These are phyloP conservation scores for Citrullus mucosospermus DNA, from an alignment of 306 rosid genomes.

Conservation along the genomic window DNA sequence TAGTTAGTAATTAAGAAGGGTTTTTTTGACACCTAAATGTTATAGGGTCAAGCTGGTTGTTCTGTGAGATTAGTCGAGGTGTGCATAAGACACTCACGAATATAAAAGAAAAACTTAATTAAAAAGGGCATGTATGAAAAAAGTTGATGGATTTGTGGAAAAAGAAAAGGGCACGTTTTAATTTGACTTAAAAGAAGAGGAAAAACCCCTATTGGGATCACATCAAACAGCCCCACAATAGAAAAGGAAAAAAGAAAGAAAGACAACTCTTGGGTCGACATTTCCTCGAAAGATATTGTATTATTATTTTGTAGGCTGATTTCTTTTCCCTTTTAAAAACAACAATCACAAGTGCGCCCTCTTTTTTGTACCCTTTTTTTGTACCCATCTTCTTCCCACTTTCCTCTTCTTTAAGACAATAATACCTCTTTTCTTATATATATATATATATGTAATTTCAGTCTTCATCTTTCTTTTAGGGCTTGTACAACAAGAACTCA, in stretches of 20 bases:
- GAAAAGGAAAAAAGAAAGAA: not conserved
- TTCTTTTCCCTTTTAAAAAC: not conserved
- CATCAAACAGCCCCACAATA: not conserved
- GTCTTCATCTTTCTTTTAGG: not conserved
- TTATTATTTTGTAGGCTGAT: not conserved
- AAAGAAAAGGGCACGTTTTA: not conserved
- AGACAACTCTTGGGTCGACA: not conserved
- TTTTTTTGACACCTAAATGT: too few relatives aligned
- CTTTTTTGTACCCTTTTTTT: not conserved
- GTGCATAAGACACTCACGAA: too few relatives aligned
- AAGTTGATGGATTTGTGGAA: constrained; percentile 1
- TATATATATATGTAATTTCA: not conserved
- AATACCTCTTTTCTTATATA: not conserved
- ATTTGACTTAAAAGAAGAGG: not conserved
- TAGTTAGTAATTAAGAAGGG: too few relatives aligned
- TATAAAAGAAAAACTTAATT: too few relatives aligned
- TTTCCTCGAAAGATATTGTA: not conserved
- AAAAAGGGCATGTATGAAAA: not conserved
- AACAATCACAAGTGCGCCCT: not conserved
- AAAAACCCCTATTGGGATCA: not conserved
- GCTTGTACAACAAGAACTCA: not conserved
- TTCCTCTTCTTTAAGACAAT: not conserved
- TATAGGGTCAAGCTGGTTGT: too few relatives aligned
- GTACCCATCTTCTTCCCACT: constrained; percentile 1
- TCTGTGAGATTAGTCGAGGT: too few relatives aligned